Base-by-base conservation (phyloP, 352 stramenopile species). In the Phytophthora citrophthora region DNA sequence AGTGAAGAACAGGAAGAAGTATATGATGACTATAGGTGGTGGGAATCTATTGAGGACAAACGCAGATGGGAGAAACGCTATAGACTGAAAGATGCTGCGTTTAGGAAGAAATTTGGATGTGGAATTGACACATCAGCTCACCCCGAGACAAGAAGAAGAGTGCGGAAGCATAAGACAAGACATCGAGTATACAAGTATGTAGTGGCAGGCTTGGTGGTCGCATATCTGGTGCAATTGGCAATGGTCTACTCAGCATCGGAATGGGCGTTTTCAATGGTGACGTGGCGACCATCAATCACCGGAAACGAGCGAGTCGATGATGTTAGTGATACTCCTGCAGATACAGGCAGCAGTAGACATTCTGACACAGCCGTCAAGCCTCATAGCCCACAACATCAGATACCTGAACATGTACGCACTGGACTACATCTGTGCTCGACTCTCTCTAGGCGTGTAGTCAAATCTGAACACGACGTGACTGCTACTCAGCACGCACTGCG, bases 371-470 rank as follows among this genome's bases (percentile, higher is more conserved):
- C 11, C 1, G 40, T n/a, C 10, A 49, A 44, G 12, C n/a, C 20
- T 41, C 20, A 13, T 39, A 10, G 6, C 23, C 32, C 5, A 1
- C 50, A 27, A 39, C 55, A 44, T 11, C 34, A 58, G 18, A 45
- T 65, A 9, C 53, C 61, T 4, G 74, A 81, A 11, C 63, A 80
- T 59, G 49, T 73, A 6, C 57, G 50, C 4, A 76, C 67, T 15
- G 73, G 64, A 1, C 55, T 83, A 15, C 57, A 74, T 9, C 32
- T 82, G 20, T 90, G 81, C 48, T 62, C 70, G 7, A 79, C 75
- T 18, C 66, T 81, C 1, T 64, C 77, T 2, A 55, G 61, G 15
- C 68, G 68, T 20, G 61, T 90, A 7, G 67, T 88, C 36, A 76
- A 73, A 38, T 81, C 72, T 0, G 65, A 77, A n/a, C 61, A 76